Base-by-base conservation (phyloP, 1,284 basidiomycete genomes). In the Pisolithus thermaeus region DNA sequence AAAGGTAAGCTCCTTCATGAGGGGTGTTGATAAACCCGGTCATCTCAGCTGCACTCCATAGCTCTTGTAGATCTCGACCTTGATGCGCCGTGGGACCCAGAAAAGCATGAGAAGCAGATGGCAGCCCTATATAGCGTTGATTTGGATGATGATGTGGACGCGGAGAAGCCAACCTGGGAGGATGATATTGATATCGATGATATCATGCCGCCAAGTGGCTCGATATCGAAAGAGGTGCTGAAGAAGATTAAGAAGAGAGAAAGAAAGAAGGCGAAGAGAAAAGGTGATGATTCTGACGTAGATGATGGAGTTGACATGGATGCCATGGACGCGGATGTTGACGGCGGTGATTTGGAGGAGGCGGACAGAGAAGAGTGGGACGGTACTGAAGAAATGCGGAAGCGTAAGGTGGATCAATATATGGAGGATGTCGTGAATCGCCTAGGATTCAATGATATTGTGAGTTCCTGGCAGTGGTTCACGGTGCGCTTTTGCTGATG, bases 401-500 rank as follows among this genome's bases (percentile, higher is more conserved):
- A 90, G 67, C 75, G 73, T 42, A 87, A 84, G 59, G 71, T 95
- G 49, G 84, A 93, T 51, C 76, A 90, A 61, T 91, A 95, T 59
- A 89, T 97, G 83, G 90, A 95, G 56, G 90, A 94, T 64, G 77
- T 98, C 49, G 77, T 98, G 50, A 89, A 93, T 66, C 82, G 77
- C 28, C 77, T 98, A 18, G 94, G 97, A 59, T 97, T 97, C 74
- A 97, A 98, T 70, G 95, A 97, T 66, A 81, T 97, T 76, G 92
- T 94, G 56, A 61, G 86, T 71, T 27, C 48, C 36, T 49, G 45
- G 37, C 43, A 39, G 50, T 41, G 20, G 49, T 47, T 52, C 38
- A 49, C n/a, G 52, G 14, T 25, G 16, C 49, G 23, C 46, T 25
- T 18, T 25, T 25, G 46, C 25, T 18, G 7, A 27, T 16, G n/a